Evolutionary conservation across 1,284 basidiomycete species (phyloP), one percentile per base, ranked within the genome.

Genomic region (Leccinum griseonigrum): DNA sequence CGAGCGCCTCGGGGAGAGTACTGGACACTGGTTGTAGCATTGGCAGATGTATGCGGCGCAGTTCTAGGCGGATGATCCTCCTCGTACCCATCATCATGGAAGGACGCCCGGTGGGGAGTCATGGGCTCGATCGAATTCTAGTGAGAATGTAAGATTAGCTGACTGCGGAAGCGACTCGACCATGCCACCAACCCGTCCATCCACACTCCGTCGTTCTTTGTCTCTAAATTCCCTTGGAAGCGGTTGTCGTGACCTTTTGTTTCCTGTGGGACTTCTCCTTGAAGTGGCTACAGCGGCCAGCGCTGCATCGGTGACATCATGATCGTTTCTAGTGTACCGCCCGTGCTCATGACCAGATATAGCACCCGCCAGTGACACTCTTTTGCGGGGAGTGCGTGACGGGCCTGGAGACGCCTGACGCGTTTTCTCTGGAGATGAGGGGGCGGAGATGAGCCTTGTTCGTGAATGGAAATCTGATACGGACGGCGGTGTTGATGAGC

Each of bases 221-320:
- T 80, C 79, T 32, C 80, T 76, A 69, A 89, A 90, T 68, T 90
- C 88, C 48, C 76, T 77, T 1, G 89, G 89, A 61, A 91, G 69
- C 0, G 83, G 81, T 54, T 83, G 81, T 52, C 84, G 76, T n/a
- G 79, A 80, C 62, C 73, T 79, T 64, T 81, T 79, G 51, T 76
- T 77, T 57, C 71, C 71, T 0, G 76, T 66, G 3, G 82, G 79
- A 62, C 79, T 81, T 48, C 79, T 72, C 63, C 85, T 76, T 22
- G 83, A 79, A 6, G 81, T 82, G 16, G 84, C 84, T 54, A 87
- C 84, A 40, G 85, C 85, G 53, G 83, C 85, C 58, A 90, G 72
- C 38, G 87, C 87, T 59, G 84, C 81, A 36, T 79, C 78, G 10
- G 84, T 80, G 36, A 86, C 69, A 69, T 82, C 75, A 56, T 71